Evolutionary conservation across 805 yeast genomes (phyloP), one percentile per base, ranked within the genome.

Genomic region (Barnettozyma botsteinii): DNA sequence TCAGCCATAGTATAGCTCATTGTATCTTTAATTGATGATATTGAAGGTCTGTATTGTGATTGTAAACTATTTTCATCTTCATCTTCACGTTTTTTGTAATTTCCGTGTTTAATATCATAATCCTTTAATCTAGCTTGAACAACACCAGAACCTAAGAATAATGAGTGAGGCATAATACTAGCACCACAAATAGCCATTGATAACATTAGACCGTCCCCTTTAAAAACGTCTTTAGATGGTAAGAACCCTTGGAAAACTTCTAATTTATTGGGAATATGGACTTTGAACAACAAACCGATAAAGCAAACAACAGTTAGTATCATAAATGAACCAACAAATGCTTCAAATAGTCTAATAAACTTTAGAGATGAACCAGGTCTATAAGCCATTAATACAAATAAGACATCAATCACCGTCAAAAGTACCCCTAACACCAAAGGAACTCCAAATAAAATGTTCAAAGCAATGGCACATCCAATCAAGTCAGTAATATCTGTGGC

Each of bases 401-500:
- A 59, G 7, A 91, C 96, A 54, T 91, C 98, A 4, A 86, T 64
- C 18, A 87, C 81, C 0, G 98, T 91, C 37, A 91, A 60, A 4
- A 87, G 63, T 13, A 91, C 95, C 25, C 98, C 98, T 5, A 77
- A 69, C 7, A 85, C 70, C 15, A 93, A 65, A 0, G 98, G 98
- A 7, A 93, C 66, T 3, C 75, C 72, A 57, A 89, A 78, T 31
- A 93, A 64, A 41, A 91, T 86, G 51, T 93, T 87, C 42, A 91
- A 70, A 1, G 98, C 82, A 42, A 91, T 87, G 4, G 98, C 97
- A 4, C 96, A 86, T n/a, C 98, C 98, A 20, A 93, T 91, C 26
- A 91, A 96, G 59, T 91, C 98, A 1, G 98, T 97, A 48, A 93
- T 73, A 64, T 91, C 98, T 0, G 98, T 91, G 2, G 97, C 96